Percentiles rank a stretch among this genome's conserved stretches.
Conservation (phyloP, 352 stramenopile species). For the Phytopythium litorale region DNA sequence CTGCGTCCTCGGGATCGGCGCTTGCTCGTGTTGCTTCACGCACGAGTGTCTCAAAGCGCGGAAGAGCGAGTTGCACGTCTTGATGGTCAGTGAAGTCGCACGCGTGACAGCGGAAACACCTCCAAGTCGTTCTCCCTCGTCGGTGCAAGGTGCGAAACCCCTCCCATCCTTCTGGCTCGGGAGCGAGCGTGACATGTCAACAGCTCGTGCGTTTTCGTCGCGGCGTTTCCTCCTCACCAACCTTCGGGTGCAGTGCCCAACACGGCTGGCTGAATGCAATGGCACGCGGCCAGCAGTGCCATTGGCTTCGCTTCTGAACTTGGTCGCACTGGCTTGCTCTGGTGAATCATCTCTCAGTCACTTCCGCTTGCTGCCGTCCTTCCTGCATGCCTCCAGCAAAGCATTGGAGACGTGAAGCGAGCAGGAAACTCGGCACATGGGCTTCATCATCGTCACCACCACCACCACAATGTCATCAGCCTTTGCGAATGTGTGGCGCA, state of each 20-base stretch:
- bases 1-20: too few relatives aligned
- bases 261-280: neutral
- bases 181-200: neutral
- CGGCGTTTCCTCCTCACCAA: neutral
- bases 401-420: too few relatives aligned
- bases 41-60: constrained; percentile 3
- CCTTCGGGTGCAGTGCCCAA: neutral
- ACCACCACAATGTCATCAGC: neutral
- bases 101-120: neutral
- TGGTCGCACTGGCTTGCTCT: too few relatives aligned
- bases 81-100: too few relatives aligned
- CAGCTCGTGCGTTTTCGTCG: neutral
- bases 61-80: neutral
- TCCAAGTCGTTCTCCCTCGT: neutral
- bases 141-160: neutral
- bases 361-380: too few relatives aligned
- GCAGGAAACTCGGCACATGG: too few relatives aligned
- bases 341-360: too few relatives aligned
- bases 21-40: too few relatives aligned
- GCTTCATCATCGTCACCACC: too few relatives aligned
- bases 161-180: neutral
- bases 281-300: neutral
- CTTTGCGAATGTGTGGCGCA: neutral
- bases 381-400: too few relatives aligned
- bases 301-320: too few relatives aligned